Percentiles rank a stretch among this genome's conserved stretches.
Evolutionary conservation across 2,329 filamentous ascomycete genomes (phyloP).

Genomic region (Ophiognomonia clavigignenti-juglandacearum): DNA sequence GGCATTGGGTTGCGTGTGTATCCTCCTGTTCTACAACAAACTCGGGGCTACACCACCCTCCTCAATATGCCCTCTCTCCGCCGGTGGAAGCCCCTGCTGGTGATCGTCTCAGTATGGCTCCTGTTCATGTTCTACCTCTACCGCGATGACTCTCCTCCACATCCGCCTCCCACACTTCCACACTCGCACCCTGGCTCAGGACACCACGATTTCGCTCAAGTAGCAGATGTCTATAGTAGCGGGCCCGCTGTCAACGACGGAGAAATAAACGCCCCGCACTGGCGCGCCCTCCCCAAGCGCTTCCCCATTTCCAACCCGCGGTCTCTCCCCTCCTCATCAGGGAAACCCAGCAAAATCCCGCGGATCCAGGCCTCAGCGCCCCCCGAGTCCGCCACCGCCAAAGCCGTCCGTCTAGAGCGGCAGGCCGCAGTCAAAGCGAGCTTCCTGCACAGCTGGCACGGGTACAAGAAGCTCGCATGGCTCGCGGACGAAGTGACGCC

Average conservation of each 20-base stretch:
- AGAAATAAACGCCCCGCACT: constrained; percentile 17
- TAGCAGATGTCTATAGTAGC: constrained; percentile 3
- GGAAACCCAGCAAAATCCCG: constrained; percentile 30
- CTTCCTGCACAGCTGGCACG: constrained; percentile 52
- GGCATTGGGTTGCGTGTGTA: too few species aligned
- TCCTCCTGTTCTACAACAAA: too few species aligned
- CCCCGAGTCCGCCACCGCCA: constrained; percentile 33
- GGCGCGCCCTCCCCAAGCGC: constrained; percentile 29
- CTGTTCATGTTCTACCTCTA: constrained; percentile 14
- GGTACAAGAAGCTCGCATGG: constrained; percentile 61
- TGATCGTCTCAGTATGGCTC: constrained; percentile 12
- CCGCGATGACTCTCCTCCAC: constrained; percentile 11
- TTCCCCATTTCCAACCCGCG: constrained; percentile 28
- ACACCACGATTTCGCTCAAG: constrained; percentile 7
- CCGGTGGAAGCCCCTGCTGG: constrained; percentile 14
- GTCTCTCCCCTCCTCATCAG: constrained; percentile 26
- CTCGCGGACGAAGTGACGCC: constrained; percentile 59
- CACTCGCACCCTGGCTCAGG: constrained; percentile 5
- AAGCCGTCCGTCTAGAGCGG: constrained; percentile 32
- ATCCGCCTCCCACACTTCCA: constrained; percentile 12
- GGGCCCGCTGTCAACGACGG: constrained; percentile 9
- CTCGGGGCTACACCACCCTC: too few species aligned
- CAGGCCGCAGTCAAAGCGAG: constrained; percentile 41
- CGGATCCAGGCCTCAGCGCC: constrained; percentile 56
- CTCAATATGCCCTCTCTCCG: constrained; percentile 12